Evolutionary conservation across 176 grass and related monocot species (phyloP).

Genomic region (Eleusine coracana): DNA sequence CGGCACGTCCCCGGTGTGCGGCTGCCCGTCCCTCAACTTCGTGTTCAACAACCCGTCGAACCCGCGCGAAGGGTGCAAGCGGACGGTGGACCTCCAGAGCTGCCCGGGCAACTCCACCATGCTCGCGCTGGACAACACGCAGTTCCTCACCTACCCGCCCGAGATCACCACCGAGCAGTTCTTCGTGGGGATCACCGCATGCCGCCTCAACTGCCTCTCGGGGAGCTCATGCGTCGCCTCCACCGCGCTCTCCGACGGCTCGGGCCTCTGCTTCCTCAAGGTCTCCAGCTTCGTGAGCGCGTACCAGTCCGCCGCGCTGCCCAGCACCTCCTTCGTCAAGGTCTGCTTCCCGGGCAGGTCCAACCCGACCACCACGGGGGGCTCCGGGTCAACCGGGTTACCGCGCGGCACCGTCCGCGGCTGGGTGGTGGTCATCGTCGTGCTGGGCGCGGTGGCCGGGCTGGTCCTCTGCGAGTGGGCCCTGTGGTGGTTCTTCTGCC

Average conservation of each 20-base stretch:
- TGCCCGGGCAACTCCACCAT: constrained; percentile 94
- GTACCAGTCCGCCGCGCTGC: constrained; percentile 77
- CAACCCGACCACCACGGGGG: constrained; percentile 18
- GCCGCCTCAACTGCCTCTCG: constrained; percentile 85
- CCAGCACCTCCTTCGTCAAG: constrained; percentile 96
- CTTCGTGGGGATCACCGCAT: constrained; percentile 86
- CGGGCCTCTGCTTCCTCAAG: constrained; percentile 91
- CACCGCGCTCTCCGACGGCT: constrained; percentile 85
- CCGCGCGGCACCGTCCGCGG: constrained; percentile 25
- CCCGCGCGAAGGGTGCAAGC: constrained; percentile 49
- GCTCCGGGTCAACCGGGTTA: not conserved
- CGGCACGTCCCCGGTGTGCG: constrained; percentile 68
- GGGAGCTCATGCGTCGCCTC: constrained; percentile 76
- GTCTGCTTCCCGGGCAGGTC: constrained; percentile 56
- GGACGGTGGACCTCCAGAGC: constrained; percentile 44
- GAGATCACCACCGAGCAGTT: constrained; percentile 74
- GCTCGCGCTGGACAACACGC: constrained; percentile 68
- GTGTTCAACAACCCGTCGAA: constrained; percentile 28
- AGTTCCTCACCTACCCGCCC: constrained; percentile 88
- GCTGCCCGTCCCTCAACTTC: constrained; percentile 82
- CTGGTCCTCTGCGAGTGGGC: constrained; percentile 67
- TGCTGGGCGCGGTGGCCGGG: constrained; percentile 50
- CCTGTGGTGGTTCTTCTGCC: constrained; percentile 87
- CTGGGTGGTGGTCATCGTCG: constrained; percentile 64
- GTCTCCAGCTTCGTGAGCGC: constrained; percentile 72